phyloP scores from a whole-genome alignment of 140 eudicot genomes.

The Anethum foeniculum region DNA sequence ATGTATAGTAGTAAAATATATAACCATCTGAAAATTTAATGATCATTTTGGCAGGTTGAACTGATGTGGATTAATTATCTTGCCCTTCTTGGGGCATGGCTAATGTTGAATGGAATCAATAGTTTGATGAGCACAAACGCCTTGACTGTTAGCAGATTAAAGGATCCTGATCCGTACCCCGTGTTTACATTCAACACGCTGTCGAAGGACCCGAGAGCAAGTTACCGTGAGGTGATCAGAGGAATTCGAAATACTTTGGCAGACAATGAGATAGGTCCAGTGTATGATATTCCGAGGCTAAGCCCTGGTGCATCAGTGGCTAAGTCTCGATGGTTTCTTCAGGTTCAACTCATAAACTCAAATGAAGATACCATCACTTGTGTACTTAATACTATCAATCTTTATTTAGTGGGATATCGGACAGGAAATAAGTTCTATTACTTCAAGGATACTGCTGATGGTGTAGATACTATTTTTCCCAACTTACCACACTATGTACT shows the following conservation, averaged over 20 bases:
- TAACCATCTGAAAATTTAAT: too few species aligned
- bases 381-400: neutral
- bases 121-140: too few species aligned
- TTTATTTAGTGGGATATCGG: neutral
- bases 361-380: neutral
- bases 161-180: too few species aligned
- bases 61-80: too few species aligned
- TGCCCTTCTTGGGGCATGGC: too few species aligned
- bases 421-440: neutral
- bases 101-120: too few species aligned
- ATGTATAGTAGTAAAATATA: too few species aligned
- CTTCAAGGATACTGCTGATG: neutral
- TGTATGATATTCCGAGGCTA: neutral
- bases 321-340: neutral
- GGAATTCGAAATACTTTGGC: neutral
- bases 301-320: neutral
- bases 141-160: too few species aligned
- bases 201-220: neutral
- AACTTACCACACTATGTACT: neutral
- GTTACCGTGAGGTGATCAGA: neutral
- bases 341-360: neutral
- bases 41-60: too few species aligned
- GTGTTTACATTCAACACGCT: too few species aligned
- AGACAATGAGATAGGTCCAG: neutral
- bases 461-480: neutral